Percentiles rank a stretch among this genome's conserved stretches.
These are phyloP conservation scores for Solanum chiquidenum DNA, from an alignment of 257 asterid genomes.

Conservation along the genomic window DNA sequence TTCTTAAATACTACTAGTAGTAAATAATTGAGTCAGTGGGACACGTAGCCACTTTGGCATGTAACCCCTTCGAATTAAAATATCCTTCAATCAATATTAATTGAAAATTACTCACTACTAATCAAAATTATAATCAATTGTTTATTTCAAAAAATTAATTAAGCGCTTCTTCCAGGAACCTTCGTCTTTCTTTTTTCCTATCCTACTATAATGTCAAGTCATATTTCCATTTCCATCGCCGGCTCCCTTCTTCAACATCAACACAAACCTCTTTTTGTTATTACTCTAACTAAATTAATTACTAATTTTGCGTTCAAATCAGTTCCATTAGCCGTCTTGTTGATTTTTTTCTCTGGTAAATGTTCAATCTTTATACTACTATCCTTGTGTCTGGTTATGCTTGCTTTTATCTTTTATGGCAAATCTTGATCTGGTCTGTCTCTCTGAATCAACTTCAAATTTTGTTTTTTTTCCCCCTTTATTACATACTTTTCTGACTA, in stretches of 20 bases:
- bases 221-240: not conserved
- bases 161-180: slow-evolving; percentile 48
- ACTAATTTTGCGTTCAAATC: not conserved
- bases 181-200: slow-evolving; percentile 20
- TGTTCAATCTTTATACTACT: not conserved
- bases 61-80: not conserved
- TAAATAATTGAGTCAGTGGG: not conserved
- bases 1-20: not conserved
- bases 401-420: not conserved
- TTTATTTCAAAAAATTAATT: not conserved
- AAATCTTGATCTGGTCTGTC: slow-evolving; percentile 1
- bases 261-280: not conserved
- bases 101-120: not conserved
- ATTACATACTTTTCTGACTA: not conserved
- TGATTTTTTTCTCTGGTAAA: not conserved
- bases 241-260: slow-evolving; percentile 1
- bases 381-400: not conserved
- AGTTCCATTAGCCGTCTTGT: not conserved
- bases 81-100: not conserved
- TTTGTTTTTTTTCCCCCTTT: not conserved
- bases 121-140: not conserved
- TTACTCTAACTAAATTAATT: not conserved
- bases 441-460: not conserved
- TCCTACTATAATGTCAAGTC: not conserved
- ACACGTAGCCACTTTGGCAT: not conserved